A percentile compares a stretch with the other conserved stretches of the same genome.
Conservation (phyloP, 2,329 filamentous ascomycete genomes). For the Myrmaecium sp. region DNA sequence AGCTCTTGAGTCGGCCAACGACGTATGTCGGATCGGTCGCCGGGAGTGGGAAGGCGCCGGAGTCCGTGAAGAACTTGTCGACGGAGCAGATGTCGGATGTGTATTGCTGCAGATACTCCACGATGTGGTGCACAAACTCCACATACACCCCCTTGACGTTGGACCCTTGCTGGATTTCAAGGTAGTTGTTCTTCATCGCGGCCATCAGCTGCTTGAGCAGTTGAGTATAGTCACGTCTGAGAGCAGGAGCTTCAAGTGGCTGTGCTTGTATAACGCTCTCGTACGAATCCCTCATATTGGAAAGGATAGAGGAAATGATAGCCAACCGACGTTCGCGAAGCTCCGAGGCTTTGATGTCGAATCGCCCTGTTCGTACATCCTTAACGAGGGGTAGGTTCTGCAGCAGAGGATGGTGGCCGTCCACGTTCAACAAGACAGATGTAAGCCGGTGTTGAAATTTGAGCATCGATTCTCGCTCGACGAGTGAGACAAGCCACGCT, state of each 20-base stretch:
- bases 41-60: conserved; percentile 42
- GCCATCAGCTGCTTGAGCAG: conserved; percentile 40
- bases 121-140: conserved; percentile 42
- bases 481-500: conserved; percentile 37
- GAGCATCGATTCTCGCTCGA: conserved; percentile 41
- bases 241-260: conserved; percentile 7
- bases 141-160: conserved; percentile 37
- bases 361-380: conserved; percentile 18
- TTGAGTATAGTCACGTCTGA: conserved; percentile 31
- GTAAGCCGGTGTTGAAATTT: conserved; percentile 45
- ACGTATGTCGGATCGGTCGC: conserved; percentile 44
- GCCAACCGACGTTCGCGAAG: conserved; percentile 36
- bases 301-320: conserved; percentile 37
- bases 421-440: conserved; percentile 33
- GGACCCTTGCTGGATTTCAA: conserved; percentile 27
- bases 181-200: conserved; percentile 44
- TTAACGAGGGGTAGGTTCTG: conserved; percentile 40
- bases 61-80: conserved; percentile 43
- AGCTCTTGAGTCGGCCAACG: conserved; percentile 41
- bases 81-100: conserved; percentile 39
- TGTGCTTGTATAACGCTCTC: conserved; percentile 6
- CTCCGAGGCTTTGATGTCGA: conserved; percentile 34
- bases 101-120: conserved; percentile 44
- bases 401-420: conserved; percentile 30
- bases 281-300: conserved; percentile 39